These are phyloP conservation scores for Penicillium sp. DNA, from an alignment of 2,329 filamentous ascomycete species.

Conservation along the genomic window DNA sequence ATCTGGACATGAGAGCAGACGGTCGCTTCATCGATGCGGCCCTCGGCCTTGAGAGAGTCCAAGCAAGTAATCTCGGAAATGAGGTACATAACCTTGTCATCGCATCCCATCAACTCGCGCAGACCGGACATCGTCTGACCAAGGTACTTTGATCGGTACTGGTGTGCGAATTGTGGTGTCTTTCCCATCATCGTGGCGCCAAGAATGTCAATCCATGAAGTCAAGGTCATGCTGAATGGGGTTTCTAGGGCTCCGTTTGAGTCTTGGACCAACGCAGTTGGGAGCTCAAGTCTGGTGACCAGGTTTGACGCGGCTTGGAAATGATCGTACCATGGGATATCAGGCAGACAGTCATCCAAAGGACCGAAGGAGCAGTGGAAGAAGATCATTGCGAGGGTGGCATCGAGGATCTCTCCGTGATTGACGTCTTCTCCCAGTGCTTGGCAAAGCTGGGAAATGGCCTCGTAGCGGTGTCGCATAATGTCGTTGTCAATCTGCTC, in stretches of 20 bases:
- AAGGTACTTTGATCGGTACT: constrained; percentile 93
- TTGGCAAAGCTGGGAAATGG: constrained; percentile 82
- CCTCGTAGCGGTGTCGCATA: constrained; percentile 86
- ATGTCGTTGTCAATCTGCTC: constrained; percentile 87
- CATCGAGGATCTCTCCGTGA: constrained; percentile 86
- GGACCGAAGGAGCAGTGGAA: constrained; percentile 92
- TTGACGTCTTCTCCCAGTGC: constrained; percentile 77
- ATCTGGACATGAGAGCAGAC: constrained; percentile 87
- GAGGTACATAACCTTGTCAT: constrained; percentile 95
- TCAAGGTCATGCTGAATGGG: constrained; percentile 88
- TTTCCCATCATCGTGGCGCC: constrained; percentile 88
- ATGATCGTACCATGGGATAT: constrained; percentile 96
- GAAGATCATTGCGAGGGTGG: constrained; percentile 91
- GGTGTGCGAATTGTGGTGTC: constrained; percentile 85
- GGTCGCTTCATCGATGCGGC: constrained; percentile 76
- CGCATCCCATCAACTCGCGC: constrained; percentile 93
- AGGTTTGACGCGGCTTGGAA: constrained; percentile 88
- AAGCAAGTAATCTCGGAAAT: constrained; percentile 97
- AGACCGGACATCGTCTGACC: constrained; percentile 67
- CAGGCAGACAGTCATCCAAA: constrained; percentile 78
- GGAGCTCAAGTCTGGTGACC: constrained; percentile 72
- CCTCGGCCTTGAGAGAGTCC: constrained; percentile 79
- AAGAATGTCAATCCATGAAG: constrained; percentile 95
- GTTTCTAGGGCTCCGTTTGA: constrained; percentile 53
- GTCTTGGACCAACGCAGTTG: constrained; percentile 49